Conservation (phyloP, 306 rosid species). For the Malus asiatica region DNA sequence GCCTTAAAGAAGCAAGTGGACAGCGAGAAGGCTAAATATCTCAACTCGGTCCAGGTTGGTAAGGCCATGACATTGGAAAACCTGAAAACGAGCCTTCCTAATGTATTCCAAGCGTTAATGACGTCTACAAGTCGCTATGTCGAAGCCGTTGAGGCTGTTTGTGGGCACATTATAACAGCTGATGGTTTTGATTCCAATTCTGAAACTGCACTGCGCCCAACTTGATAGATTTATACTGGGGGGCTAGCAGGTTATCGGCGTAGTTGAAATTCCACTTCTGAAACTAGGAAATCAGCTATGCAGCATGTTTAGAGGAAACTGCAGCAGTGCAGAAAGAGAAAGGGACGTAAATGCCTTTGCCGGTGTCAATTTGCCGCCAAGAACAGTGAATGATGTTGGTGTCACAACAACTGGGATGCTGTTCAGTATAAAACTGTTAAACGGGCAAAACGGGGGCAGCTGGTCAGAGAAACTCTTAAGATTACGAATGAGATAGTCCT, state of each 20-base stretch:
- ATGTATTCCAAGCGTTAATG: constrained; percentile 50
- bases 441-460: constrained; percentile 38
- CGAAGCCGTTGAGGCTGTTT: constrained; percentile 48
- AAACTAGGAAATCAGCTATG: constrained; percentile 40
- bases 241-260: not conserved
- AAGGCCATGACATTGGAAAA: constrained; percentile 45
- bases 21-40: constrained; percentile 39
- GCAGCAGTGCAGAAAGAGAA: constrained; percentile 68
- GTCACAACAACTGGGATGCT: constrained; percentile 84
- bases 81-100: constrained; percentile 62
- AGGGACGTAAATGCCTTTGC: constrained; percentile 87
- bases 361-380: constrained; percentile 85
- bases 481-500: not conserved
- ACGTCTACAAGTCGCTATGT: constrained; percentile 50
- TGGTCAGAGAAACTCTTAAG: constrained; percentile 11
- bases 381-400: constrained; percentile 62
- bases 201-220: constrained; percentile 17
- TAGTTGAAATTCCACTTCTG: not conserved
- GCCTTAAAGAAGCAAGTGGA: constrained; percentile 60
- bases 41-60: constrained; percentile 40
- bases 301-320: constrained; percentile 67
- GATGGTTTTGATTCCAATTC: constrained; percentile 16
- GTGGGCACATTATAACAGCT: constrained; percentile 16
- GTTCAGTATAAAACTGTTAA: constrained; percentile 57
- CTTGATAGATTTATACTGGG: not conserved